phyloP scores from a whole-genome alignment of 768 basidiomycete genomes.

The Serendipita sp. region DNA sequence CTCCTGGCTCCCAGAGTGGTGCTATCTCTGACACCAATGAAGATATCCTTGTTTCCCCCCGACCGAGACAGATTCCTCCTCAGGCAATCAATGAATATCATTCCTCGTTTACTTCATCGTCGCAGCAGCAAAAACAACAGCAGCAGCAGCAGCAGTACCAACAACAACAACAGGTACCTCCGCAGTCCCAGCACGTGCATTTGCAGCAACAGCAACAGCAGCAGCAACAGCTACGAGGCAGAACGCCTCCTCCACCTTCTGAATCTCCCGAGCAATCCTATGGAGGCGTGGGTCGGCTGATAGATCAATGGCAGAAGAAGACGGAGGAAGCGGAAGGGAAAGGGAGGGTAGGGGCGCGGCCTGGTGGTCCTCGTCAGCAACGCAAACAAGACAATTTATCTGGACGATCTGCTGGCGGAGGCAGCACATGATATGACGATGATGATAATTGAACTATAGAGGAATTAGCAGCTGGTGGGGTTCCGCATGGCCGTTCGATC shows the following conservation, averaged over 20 bases:
- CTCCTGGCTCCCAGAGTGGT: neutral
- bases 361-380: conserved; percentile 1
- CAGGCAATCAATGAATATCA: neutral
- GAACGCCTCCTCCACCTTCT: conserved; percentile 17
- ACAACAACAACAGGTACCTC: neutral
- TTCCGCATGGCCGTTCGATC: too few relatives aligned
- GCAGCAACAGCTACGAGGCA: neutral
- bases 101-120: neutral
- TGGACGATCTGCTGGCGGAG: too few relatives aligned
- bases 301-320: conserved; percentile 79
- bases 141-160: neutral
- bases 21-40: neutral
- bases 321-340: conserved; percentile 37
- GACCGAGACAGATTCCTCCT: neutral
- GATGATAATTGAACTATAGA: too few relatives aligned
- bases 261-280: conserved; percentile 64
- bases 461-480: too few relatives aligned
- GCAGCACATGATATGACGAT: too few relatives aligned
- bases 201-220: neutral
- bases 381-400: neutral
- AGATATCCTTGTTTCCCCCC: conserved; percentile 3
- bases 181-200: neutral
- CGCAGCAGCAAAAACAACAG: neutral
- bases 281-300: conserved; percentile 68
- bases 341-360: neutral